phyloP scores from a whole-genome alignment of 148 eudicot genomes.

The Amaranthus hypochondriacus region DNA sequence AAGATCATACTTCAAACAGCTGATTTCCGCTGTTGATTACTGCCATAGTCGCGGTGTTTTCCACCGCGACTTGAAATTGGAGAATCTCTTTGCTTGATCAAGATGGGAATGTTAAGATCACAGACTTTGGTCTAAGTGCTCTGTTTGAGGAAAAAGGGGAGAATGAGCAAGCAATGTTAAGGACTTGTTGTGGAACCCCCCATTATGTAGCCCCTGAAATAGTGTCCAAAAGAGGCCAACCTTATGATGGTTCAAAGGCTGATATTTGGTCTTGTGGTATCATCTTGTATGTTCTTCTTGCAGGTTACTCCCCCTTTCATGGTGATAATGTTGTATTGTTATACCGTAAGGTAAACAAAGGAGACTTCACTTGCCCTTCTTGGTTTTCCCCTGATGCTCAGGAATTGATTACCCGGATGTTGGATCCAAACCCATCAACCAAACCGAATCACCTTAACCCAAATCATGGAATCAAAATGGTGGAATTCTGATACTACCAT shows the following conservation, averaged over 20 bases:
- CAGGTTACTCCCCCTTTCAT: constrained; percentile 66
- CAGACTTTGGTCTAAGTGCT: constrained; percentile 74
- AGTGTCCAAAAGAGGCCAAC: constrained; percentile 51
- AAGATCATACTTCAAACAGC: constrained; percentile 49
- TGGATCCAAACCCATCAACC: constrained; percentile 63
- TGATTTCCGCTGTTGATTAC: constrained; percentile 69
- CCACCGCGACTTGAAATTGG: constrained; percentile 74
- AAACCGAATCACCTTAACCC: constrained; percentile 45
- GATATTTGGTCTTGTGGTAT: constrained; percentile 87
- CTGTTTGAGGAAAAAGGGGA: constrained; percentile 30
- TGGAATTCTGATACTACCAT: constrained; percentile 24
- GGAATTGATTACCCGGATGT: constrained; percentile 41
- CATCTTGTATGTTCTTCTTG: constrained; percentile 52
- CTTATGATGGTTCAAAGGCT: constrained; percentile 72
- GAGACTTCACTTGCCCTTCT: constrained; percentile 63
- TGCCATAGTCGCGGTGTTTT: constrained; percentile 78
- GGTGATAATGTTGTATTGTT: constrained; percentile 54
- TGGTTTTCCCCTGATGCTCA: constrained; percentile 58
- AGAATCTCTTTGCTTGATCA: constrained; percentile 57
- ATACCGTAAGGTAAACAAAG: constrained; percentile 58
- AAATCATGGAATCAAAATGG: constrained; percentile 55
- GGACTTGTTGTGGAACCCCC: constrained; percentile 76
- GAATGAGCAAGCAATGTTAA: constrained; percentile 40
- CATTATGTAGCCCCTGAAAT: constrained; percentile 85
- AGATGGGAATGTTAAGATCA: constrained; percentile 47